Base-by-base conservation (phyloP, 352 stramenopile genomes). In the Pythium phragmitis region DNA sequence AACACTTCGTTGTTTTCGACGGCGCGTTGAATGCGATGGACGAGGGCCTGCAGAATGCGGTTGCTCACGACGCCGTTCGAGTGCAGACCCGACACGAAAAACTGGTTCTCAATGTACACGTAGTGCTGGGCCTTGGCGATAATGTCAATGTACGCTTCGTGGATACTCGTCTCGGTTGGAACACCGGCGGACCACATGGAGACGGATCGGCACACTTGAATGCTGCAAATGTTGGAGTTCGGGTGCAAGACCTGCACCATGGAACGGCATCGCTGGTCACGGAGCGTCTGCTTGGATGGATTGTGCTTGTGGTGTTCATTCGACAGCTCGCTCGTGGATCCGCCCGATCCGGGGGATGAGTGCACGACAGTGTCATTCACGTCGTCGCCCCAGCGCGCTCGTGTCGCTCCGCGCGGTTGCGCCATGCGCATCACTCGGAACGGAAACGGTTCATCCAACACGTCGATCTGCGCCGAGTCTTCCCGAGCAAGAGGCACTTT, bases 31-130 rank as follows among this genome's bases (percentile, higher is more conserved):
- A 96, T 92, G n/a, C 87, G 82, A 65, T 96, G 73, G 37, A 92
- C 82, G 39, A 96, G 77, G 3, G 87, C 85, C 62, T 96, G 82
- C 36, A 94, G 60, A 50, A 96, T 91, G 2, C 87, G 83, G 58
- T 92, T 95, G 57, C 79, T 79, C 57, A 94, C 78, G 28, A 94
- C 85, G 19, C 69, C 70, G 54, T 96, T 95, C 21, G 71, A 69
- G 51, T 92, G 73, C 60, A 92, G 76, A 50, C 89, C 89, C 23
- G 82, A 96, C 62, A 96, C 87, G 62, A 97, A 97, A 60, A 96
- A 97, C 69, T 97, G 88, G 67, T 97, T 97, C 68, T 98, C 92
- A 50, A 98, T 96, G 77, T 98, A 98, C 48, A 98, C 68, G 41
- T 79, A 97, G 61, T 94, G 85, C 34, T 91, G 79, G 3, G 87